Base-by-base conservation (phyloP, 1,284 basidiomycete genomes). In the Ustilago cynodontis region DNA sequence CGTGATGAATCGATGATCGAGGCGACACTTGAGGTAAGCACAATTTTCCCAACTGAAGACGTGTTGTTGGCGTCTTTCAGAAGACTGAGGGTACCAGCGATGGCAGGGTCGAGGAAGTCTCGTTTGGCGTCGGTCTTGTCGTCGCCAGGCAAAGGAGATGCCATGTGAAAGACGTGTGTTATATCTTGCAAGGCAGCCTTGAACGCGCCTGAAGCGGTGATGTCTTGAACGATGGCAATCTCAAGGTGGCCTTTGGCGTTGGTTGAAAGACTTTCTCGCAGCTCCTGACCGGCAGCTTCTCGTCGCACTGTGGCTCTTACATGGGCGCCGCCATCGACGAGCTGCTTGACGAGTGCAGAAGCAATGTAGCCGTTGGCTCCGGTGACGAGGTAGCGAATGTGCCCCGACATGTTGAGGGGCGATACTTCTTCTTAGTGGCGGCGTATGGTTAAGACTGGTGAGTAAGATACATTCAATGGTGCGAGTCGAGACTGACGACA, bases 111-210 rank as follows among this genome's bases (percentile, higher is more conserved):
- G 33, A 62, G 51, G 22, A 33, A 62, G 45, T 62, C 60, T 5
- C 29, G 18, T 28, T 55, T 62, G 11, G 52, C 60, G 37, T 62
- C 52, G 2, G 52, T 55, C 49, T 62, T 62, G 43, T 52, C 60
- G 8, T 18, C 28, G 5, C 51, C 60, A 3, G 60, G 60, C 16
- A 62, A 14, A n/a, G 60, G 60, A 35, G 60, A 62, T 6, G 60
- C 60, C 51, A 45, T 62, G 52, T 62, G 60, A 52, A 62, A 62
- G 51, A 62, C 60, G 20, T 62, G 60, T 11, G 60, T 62, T 7
- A 49, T 50, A 26, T 41, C 60, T 37, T 49, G 14, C 6, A 62
- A 51, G 8, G 51, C 41, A 1, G 18, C 10, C 20, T 24, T 47
- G 52, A 62, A 62, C 4, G 60, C 60, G 7, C 41, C 51, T 7